Evolutionary conservation across 2,329 filamentous ascomycete species (phyloP), one percentile per base, ranked within the genome.

Genomic region (Paecilomyces fulvus): DNA sequence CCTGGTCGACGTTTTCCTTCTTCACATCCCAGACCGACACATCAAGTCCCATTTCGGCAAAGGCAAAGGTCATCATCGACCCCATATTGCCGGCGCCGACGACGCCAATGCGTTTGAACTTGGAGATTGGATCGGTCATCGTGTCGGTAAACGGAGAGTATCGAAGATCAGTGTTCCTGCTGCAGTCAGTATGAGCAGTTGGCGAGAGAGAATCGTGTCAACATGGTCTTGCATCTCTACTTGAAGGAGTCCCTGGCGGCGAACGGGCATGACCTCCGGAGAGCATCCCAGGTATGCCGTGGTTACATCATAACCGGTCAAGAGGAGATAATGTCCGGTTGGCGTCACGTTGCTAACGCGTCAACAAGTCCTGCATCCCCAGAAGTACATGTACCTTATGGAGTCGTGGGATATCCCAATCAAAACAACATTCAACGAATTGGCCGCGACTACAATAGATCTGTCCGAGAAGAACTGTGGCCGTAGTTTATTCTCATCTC

Each of bases 71-170:
- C 72, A 75, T 74, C 70, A 73, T 74, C 28, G 72, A 73, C 51
- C 73, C 72, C 72, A 75, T 74, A 55, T 70, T 74, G 14, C 73
- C 72, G 56, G 68, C 71, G 33, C 73, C 72, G 46, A 74, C 71
- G 25, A 74, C 65, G 30, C 72, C 73, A 53, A 75, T 73, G 51
- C 63, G 65, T 49, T 71, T 69, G 59, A 72, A 74, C 30, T 60
- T 61, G 52, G 69, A 59, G 17, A 63, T 53, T 50, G 65, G 60
- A 23, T 62, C 58, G 51, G 53, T n/a, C 59, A 61, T 61, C 7
- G 17, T 60, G 14, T 49, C n/a, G 21, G 25, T 28, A 14, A 6
- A 49, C 25, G 25, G 25, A 7, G 25, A 28, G 25, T 49, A 25
- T 3, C 8, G 28, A 3, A 23, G 10, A 23, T 20, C 3, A 49